Base-by-base conservation (phyloP, 495 filamentous ascomycete species). In the Cercophora newfieldiana region DNA sequence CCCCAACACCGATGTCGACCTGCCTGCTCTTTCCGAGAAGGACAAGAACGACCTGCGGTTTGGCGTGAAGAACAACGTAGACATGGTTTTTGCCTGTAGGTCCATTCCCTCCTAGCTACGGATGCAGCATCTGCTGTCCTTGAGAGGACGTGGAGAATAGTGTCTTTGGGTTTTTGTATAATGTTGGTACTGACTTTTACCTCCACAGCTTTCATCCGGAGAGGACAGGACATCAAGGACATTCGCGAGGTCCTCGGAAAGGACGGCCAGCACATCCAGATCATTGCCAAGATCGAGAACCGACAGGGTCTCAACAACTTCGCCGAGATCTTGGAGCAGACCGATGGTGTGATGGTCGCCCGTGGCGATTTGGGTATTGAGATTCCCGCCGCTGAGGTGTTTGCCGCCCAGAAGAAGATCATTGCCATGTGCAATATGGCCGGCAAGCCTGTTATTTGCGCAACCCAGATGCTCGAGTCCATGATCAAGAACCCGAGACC, bases 201-300 rank as follows among this genome's bases (percentile, higher is more conserved):
- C 14, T 3, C 12, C 29, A 59, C 58, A 76, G 74, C 95, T 1
- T 99, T 99, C 79, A 99, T 99, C 78, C 93, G 95, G 66, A 89
- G 88, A 49, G 95, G 91, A 51, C 88, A 89, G 68, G 95, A 99
- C 77, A 97, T 99, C 83, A 88, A 84, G 67, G 84, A 90, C 66
- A 99, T 99, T 78, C 94, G 95, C 66, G 88, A 91, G 61, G 89
- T 97, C 33, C 87, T 99, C 37, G 95, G 95, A 54, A 85, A 91
- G 72, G 92, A 94, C n/a, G 95, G 95, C 68, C 90, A 89, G 78
- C 90, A 96, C 71, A 97, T 99, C 73, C 96, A 99, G 86, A 97
- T 99, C 79, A 97, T 99, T 79, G 93, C 95, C 83, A 99, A 99
- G 88, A 96, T 99, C 71, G 95, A 99, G 85, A 99, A 99, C 83